phyloP scores from a whole-genome alignment of 2,329 filamentous ascomycete genomes.

The Penicillium vulpinum region DNA sequence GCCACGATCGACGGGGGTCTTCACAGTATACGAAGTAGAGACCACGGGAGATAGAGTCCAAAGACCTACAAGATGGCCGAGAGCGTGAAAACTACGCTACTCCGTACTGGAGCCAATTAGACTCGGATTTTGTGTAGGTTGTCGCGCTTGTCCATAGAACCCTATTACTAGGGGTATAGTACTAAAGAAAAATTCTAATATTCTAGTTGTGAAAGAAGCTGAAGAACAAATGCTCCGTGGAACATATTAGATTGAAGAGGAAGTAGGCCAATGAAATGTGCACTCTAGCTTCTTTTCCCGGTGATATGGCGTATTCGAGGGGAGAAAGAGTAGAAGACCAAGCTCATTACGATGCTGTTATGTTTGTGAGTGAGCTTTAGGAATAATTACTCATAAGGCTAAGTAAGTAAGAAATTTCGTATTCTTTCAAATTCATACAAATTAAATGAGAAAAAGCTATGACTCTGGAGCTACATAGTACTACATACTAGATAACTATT shows the following conservation, averaged over 20 bases:
- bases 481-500: too few species aligned
- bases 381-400: too few species aligned
- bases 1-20: background rate
- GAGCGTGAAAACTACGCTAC: background rate
- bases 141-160: background rate
- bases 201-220: background rate
- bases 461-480: too few species aligned
- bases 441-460: too few species aligned
- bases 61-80: background rate
- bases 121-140: background rate
- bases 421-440: too few species aligned
- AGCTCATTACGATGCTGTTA: background rate
- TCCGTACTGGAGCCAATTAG: background rate
- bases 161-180: background rate
- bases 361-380: background rate
- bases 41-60: background rate
- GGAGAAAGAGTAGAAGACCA: background rate
- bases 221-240: background rate
- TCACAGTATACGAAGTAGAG: background rate
- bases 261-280: background rate
- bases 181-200: too few species aligned
- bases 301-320: background rate
- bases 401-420: too few species aligned
- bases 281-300: constrained; percentile 20
- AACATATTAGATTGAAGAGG: constrained; percentile 1